A percentile compares a stretch with the other conserved stretches of the same genome.
Conservation (phyloP, 148 eudicot genomes). For the Pouteria glomerata region DNA sequence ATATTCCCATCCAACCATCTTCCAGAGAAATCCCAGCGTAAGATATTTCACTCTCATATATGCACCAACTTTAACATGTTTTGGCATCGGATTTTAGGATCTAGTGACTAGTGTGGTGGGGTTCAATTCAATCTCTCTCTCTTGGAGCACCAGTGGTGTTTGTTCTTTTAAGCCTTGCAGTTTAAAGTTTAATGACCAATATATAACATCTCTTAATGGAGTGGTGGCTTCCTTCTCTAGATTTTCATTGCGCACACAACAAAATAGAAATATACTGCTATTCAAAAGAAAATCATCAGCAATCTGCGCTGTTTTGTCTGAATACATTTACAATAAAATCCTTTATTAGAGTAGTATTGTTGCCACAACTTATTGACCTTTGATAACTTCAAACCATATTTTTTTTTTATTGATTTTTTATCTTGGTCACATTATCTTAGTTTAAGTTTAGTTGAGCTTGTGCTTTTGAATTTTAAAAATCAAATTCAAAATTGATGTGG, state of each 20-base stretch:
- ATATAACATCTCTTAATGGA: neutral
- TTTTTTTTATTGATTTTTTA: no score
- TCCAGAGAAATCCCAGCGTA: conserved; percentile 74
- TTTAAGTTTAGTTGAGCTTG: neutral
- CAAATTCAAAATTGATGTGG: neutral
- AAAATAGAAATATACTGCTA: neutral
- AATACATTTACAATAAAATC: neutral
- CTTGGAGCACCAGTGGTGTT: neutral
- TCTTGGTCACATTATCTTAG: no score
- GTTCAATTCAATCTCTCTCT: neutral
- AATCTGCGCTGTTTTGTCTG: neutral
- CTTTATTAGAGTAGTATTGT: neutral
- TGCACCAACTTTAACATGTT: neutral
- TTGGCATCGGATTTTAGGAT: neutral
- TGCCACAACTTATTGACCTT: no score
- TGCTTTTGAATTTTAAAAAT: neutral
- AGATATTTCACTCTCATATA: conserved; percentile 20
- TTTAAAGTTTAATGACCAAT: neutral
- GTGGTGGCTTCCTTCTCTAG: neutral
- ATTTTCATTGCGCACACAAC: neutral
- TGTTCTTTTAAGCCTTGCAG: neutral
- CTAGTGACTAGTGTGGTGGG: neutral
- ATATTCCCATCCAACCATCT: conserved; percentile 89
- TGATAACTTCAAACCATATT: no score
- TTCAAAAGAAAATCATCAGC: neutral